Conservation (phyloP, 768 basidiomycete species). For the Pholiota molesta region DNA sequence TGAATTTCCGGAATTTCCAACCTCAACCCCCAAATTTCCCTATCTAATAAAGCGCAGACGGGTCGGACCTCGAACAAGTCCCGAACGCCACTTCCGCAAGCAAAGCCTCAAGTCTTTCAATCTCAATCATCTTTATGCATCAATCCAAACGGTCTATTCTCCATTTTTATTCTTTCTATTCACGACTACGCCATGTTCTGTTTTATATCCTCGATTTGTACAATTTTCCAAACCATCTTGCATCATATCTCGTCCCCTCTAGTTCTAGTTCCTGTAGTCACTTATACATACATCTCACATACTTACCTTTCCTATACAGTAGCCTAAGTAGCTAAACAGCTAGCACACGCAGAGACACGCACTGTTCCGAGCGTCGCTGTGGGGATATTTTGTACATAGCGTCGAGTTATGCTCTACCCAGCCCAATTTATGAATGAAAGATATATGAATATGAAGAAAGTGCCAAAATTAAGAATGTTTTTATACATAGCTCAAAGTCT, state of each 20-base stretch:
- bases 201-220: conserved; percentile 25
- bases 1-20: background rate
- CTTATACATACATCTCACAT: conserved; percentile 8
- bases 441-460: background rate
- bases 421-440: conserved; percentile 3
- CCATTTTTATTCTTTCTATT: conserved; percentile 13
- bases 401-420: conserved; percentile 14
- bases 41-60: background rate
- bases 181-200: conserved; percentile 11
- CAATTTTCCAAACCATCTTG: conserved; percentile 12
- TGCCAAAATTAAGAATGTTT: background rate
- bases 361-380: background rate
- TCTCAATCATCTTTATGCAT: background rate
- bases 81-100: background rate
- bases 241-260: conserved; percentile 10
- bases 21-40: background rate
- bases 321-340: background rate
- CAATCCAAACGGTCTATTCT: conserved; percentile 10
- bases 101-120: background rate
- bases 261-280: conserved; percentile 10
- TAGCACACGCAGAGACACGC: background rate
- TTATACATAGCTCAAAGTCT: background rate
- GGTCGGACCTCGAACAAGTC: background rate
- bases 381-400: conserved; percentile 9
- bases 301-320: conserved; percentile 9